Evolutionary conservation across 2,329 filamentous ascomycete species (phyloP), one percentile per base, ranked within the genome.

Genomic region (Simplicillium aogashimaense): DNA sequence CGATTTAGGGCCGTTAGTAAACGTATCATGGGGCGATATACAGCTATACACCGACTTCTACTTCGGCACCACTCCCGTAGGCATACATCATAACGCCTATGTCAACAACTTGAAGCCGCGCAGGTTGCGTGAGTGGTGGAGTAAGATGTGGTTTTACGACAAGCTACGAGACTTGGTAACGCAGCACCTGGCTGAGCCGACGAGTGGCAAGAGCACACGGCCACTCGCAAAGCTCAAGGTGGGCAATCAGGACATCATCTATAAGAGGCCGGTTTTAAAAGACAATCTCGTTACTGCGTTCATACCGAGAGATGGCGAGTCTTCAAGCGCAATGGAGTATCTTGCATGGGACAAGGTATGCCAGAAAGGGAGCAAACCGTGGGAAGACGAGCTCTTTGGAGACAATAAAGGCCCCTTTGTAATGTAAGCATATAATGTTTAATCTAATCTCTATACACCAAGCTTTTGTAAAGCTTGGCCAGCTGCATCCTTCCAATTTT

Each of bases 31-130:
- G 60, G 53, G 50, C n/a, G 36, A 54, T 1, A 35, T 54, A 3
- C 52, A 58, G 2, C 53, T 63, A 1, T 63, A 61, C 50, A 58
- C 59, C 3, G 58, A 63, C 43, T 58, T 63, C 38, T 60, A 52
- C 50, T 59, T 60, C 14, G 60, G 60, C 25, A 50, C 50, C 14
- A 53, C 55, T 1, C 59, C 60, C 18, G 53, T 61, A 12, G 60
- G 56, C 8, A 59, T 63, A 36, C 59, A 63, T 38, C 60, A 62
- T 42, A 59, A 62, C 46, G 57, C 58, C n/a, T 59, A 59, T 49
- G 42, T 56, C 20, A 43, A 50, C 11, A 53, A 53, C 6, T 50
- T 58, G 36, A 61, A 62, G 43, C 38, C 50, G 4, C 53, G 45
- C 40, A 49, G 59, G 4, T 39, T 62, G 3, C 49, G 50, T 39